Conservation (phyloP, 495 filamentous ascomycete species). For the Geoglossum glabrum region DNA sequence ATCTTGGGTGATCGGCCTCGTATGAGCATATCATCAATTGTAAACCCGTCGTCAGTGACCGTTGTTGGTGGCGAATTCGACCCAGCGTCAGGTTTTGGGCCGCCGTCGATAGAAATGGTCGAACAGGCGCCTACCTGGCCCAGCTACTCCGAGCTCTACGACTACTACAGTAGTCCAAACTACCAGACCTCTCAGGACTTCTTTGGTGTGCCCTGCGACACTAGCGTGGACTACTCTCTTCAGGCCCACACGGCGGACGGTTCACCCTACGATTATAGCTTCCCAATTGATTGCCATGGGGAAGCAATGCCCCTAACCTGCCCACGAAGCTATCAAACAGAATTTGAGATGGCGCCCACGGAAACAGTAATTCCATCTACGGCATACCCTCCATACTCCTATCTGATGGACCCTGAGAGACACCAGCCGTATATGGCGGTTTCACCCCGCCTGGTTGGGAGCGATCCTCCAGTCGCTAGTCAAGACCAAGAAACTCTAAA, state of each 20-base stretch:
- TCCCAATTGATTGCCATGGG: not conserved
- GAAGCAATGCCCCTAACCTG: not conserved
- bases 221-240: not conserved
- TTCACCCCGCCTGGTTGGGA: not conserved
- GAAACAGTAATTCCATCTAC: not conserved
- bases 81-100: not conserved
- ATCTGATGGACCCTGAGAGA: conserved; percentile 1
- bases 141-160: not conserved
- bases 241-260: not conserved
- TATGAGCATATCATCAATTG: conserved; percentile 2
- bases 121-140: not conserved
- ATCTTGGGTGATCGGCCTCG: not conserved
- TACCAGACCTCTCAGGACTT: not conserved
- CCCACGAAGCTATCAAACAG: conserved; percentile 2
- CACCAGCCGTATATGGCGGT: not conserved
- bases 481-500: not conserved
- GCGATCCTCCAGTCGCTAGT: not conserved
- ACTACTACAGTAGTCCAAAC: not conserved
- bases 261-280: not conserved
- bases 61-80: not conserved
- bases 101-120: not conserved
- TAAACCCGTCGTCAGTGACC: not conserved
- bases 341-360: not conserved
- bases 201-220: not conserved
- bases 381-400: conserved; percentile 4